These are phyloP conservation scores for Pyrenophora teres DNA, from an alignment of 2,329 filamentous ascomycete species.

Conservation along the genomic window DNA sequence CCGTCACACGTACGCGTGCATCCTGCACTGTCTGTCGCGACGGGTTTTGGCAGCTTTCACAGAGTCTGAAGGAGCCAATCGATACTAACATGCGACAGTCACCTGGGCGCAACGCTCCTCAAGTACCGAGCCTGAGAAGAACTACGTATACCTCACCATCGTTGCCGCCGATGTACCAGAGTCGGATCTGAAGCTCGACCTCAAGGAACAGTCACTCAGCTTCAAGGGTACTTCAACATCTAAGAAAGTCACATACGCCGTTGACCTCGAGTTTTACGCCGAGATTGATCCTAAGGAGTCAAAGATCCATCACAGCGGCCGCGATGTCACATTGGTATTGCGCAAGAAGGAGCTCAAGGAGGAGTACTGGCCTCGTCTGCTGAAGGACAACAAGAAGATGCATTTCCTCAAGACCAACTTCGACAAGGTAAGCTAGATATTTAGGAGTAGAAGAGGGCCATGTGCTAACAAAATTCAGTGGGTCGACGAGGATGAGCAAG, in stretches of 20 bases:
- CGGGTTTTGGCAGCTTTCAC: constrained; percentile 1
- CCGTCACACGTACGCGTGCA: neutral
- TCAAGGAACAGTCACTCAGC: constrained; percentile 70
- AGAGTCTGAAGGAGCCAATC: constrained; percentile 3
- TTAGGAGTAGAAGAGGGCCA: neutral
- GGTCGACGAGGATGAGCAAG: constrained; percentile 98
- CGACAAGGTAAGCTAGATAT: constrained; percentile 72
- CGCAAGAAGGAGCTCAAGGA: constrained; percentile 96
- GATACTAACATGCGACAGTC: constrained; percentile 61
- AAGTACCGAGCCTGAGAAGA: constrained; percentile 76
- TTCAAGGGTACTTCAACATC: constrained; percentile 84
- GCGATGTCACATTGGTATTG: constrained; percentile 87
- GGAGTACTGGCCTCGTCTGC: constrained; percentile 92
- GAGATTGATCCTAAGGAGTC: constrained; percentile 86
- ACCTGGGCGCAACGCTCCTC: constrained; percentile 98
- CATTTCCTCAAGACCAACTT: constrained; percentile 99
- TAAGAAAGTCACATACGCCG: constrained; percentile 84
- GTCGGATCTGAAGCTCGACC: constrained; percentile 77
- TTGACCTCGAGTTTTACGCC: constrained; percentile 84
- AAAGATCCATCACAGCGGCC: constrained; percentile 85
- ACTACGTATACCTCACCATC: constrained; percentile 94
- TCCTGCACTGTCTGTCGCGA: neutral
- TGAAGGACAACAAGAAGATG: constrained; percentile 86
- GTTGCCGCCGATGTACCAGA: constrained; percentile 81
- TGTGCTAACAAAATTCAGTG: constrained; percentile 60